A percentile compares a stretch with the other conserved stretches of the same genome.
Evolutionary conservation across 495 filamentous ascomycete genomes (phyloP).

Genomic region (Bryoglossum gracile): DNA sequence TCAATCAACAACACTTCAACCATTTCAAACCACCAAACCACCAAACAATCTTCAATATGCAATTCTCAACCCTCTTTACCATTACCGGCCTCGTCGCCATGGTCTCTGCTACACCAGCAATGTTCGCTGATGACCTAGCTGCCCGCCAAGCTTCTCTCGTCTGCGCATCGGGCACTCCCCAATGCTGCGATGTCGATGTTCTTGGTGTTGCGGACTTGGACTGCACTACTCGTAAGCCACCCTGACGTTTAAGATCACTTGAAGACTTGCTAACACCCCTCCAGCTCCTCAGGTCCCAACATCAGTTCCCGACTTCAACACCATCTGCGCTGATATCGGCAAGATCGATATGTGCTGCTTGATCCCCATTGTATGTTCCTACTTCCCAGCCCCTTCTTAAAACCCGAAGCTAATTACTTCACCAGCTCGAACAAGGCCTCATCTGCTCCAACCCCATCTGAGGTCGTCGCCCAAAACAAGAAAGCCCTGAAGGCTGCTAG

Average conservation of each 20-base stretch:
- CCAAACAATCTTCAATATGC: slow-evolving; percentile 27
- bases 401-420: neutral
- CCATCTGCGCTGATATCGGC: slow-evolving; percentile 28
- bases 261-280: slow-evolving; percentile 7
- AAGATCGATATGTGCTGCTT: slow-evolving; percentile 35
- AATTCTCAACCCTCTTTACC: slow-evolving; percentile 29
- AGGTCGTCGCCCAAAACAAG: neutral
- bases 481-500: too few species aligned
- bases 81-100: slow-evolving; percentile 29
- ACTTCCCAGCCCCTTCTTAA: neutral
- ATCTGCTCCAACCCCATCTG: slow-evolving; percentile 9
- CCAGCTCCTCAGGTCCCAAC: slow-evolving; percentile 22
- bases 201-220: slow-evolving; percentile 40
- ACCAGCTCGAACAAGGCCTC: slow-evolving; percentile 12
- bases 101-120: slow-evolving; percentile 24
- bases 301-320: slow-evolving; percentile 20
- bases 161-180: slow-evolving; percentile 22
- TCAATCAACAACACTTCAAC: slow-evolving; percentile 17
- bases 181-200: slow-evolving; percentile 42
- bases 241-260: neutral
- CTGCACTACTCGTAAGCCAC: slow-evolving; percentile 35
- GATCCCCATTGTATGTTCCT: slow-evolving; percentile 25
- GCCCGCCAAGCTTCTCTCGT: slow-evolving; percentile 21
- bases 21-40: slow-evolving; percentile 21
- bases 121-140: too few species aligned